phyloP scores from a whole-genome alignment of 2,329 filamentous ascomycete genomes.

The Shiraia bambusicola region DNA sequence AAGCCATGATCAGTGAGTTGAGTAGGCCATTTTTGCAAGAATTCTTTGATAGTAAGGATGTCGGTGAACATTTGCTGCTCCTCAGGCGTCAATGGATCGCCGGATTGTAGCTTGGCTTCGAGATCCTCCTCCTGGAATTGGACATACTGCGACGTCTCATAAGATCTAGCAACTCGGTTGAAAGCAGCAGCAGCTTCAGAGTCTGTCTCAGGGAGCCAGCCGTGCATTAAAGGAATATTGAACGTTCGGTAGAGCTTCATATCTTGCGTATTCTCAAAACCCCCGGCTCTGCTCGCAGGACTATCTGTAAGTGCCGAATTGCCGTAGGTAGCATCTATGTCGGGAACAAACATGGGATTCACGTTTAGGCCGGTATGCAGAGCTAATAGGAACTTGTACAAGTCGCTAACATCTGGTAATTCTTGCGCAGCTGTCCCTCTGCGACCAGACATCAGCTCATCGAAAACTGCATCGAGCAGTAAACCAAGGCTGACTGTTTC shows the following conservation, averaged over 20 bases:
- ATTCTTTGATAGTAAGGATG: constrained; percentile 79
- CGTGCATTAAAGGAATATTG: constrained; percentile 83
- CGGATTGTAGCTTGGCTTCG: constrained; percentile 70
- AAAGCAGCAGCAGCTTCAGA: constrained; percentile 71
- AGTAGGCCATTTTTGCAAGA: constrained; percentile 76
- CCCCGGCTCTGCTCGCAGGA: constrained; percentile 59
- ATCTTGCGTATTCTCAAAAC: constrained; percentile 83
- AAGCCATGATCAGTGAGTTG: constrained; percentile 85
- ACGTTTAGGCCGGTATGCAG: constrained; percentile 98
- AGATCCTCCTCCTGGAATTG: constrained; percentile 88
- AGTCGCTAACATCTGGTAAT: constrained; percentile 81
- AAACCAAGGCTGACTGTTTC: constrained; percentile 87
- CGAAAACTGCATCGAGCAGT: constrained; percentile 84
- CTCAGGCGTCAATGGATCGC: constrained; percentile 62
- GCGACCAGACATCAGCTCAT: constrained; percentile 82
- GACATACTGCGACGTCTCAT: constrained; percentile 88
- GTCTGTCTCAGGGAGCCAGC: constrained; percentile 75
- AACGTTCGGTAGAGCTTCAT: constrained; percentile 93
- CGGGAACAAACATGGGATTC: constrained; percentile 81
- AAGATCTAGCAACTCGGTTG: constrained; percentile 73
- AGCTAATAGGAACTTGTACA: constrained; percentile 84
- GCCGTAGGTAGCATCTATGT: constrained; percentile 39
- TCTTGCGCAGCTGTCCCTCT: constrained; percentile 63
- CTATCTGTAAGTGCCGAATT: constrained; percentile 39
- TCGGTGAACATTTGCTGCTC: constrained; percentile 84